Evolutionary conservation across 768 basidiomycete species (phyloP).

Genomic region (Butyriboletus loyo): DNA sequence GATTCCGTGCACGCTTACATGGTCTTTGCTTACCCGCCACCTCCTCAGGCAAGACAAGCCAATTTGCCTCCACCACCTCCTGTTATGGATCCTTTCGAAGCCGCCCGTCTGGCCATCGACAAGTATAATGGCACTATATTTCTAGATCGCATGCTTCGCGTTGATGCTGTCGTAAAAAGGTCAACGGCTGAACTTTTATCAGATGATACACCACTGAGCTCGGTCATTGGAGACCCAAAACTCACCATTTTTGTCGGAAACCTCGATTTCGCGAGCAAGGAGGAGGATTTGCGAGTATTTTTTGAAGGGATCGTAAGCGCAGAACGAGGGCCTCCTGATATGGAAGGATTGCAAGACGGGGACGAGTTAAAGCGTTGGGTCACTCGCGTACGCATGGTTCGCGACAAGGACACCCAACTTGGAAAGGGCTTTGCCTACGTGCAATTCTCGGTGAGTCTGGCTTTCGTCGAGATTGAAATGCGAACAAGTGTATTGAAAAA

Average conservation of each 20-base stretch:
- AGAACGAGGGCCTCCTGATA: slow-evolving; percentile 62
- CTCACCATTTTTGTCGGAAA: slow-evolving; percentile 88
- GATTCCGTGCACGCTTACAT: slow-evolving; percentile 84
- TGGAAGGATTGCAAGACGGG: slow-evolving; percentile 25
- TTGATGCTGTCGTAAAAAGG: slow-evolving; percentile 58
- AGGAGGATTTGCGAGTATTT: slow-evolving; percentile 83
- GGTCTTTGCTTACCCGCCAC: slow-evolving; percentile 75
- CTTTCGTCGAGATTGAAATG: neutral
- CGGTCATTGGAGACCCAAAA: slow-evolving; percentile 60
- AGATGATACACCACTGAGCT: slow-evolving; percentile 22
- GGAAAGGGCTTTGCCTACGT: slow-evolving; percentile 97
- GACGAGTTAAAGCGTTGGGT: slow-evolving; percentile 61
- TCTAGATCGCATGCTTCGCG: slow-evolving; percentile 73
- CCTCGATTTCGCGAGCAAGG: slow-evolving; percentile 87
- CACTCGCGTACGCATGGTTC: slow-evolving; percentile 78
- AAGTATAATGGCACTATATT: slow-evolving; percentile 69
- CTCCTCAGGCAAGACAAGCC: slow-evolving; percentile 38
- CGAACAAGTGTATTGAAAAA: neutral
- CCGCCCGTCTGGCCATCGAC: slow-evolving; percentile 56
- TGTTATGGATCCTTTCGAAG: slow-evolving; percentile 66
- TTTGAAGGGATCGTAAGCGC: slow-evolving; percentile 74
- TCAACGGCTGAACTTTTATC: slow-evolving; percentile 20
- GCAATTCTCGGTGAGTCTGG: slow-evolving; percentile 63
- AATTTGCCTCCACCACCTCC: slow-evolving; percentile 51
- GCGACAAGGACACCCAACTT: slow-evolving; percentile 88